Conservation (phyloP, 345 rosid genomes). For the Odontarrhena argentea region DNA sequence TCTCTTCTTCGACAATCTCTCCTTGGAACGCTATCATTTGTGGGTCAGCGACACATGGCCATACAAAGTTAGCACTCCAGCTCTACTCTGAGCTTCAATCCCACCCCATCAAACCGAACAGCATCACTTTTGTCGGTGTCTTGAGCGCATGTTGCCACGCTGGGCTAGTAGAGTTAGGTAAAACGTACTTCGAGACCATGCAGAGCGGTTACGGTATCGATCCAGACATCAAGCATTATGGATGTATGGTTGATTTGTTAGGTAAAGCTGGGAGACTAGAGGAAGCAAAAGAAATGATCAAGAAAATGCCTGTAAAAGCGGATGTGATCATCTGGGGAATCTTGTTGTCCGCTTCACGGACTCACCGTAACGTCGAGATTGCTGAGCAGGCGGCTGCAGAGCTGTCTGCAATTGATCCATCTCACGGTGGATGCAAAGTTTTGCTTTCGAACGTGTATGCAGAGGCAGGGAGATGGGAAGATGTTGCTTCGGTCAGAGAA, state of each 20-base stretch:
- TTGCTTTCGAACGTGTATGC: constrained; percentile 80
- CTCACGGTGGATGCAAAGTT: constrained; percentile 64
- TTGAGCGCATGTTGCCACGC: constrained; percentile 77
- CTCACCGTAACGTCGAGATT: constrained; percentile 58
- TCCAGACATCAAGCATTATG: constrained; percentile 64
- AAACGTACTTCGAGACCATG: constrained; percentile 64
- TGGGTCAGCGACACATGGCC: constrained; percentile 76
- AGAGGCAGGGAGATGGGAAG: constrained; percentile 82
- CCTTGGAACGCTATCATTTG: constrained; percentile 92
- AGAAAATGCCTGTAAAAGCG: constrained; percentile 73
- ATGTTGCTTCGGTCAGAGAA: constrained; percentile 58
- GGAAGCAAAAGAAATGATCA: constrained; percentile 65
- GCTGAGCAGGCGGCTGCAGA: constrained; percentile 67
- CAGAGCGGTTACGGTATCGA: constrained; percentile 49
- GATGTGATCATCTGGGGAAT: constrained; percentile 84
- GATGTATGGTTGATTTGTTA: constrained; percentile 66
- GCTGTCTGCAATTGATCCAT: constrained; percentile 60
- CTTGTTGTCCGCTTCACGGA: constrained; percentile 64
- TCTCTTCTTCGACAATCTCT: constrained; percentile 47
- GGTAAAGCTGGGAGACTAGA: constrained; percentile 68
- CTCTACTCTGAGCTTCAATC: constrained; percentile 56
- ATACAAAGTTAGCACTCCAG: constrained; percentile 54
- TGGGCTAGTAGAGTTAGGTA: constrained; percentile 62
- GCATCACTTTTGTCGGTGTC: constrained; percentile 79
- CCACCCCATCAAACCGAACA: constrained; percentile 50